phyloP scores from a whole-genome alignment of 805 yeast species.

The Candida palmyrensis region DNA sequence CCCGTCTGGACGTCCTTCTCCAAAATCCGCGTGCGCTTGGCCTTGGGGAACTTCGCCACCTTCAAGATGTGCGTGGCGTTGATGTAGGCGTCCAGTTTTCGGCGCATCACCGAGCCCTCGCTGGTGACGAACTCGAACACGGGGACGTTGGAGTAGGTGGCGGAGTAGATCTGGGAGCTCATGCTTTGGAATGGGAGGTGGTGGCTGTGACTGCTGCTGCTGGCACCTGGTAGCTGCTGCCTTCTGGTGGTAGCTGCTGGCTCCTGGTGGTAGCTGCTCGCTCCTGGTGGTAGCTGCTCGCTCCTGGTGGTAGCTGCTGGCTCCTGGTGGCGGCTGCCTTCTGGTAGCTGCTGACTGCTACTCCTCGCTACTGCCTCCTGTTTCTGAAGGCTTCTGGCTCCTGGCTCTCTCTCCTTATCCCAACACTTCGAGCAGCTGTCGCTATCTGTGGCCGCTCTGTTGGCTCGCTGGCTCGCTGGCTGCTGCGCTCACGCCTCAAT shows the following conservation, averaged over 20 bases:
- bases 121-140: slow-evolving; percentile 59
- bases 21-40: slow-evolving; percentile 56
- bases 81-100: slow-evolving; percentile 58
- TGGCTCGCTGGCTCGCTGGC: no score
- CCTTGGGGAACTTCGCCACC: slow-evolving; percentile 63
- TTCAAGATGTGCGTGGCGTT: slow-evolving; percentile 71
- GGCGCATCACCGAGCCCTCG: slow-evolving; percentile 68
- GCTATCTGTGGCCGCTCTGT: no score
- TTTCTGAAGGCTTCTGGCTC: no score
- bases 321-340: no score
- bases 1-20: slow-evolving; percentile 62
- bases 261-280: not conserved
- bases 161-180: slow-evolving; percentile 50
- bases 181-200: not conserved
- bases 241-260: not conserved
- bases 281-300: not conserved
- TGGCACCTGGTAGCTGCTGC: not conserved
- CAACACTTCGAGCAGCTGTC: no score
- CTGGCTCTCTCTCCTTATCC: no score
- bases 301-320: no score
- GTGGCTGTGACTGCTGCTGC: not conserved
- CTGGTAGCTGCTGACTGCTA: no score
- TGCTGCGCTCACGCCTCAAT: no score
- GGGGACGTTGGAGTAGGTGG: slow-evolving; percentile 74
- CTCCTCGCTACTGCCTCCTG: no score